Evolutionary conservation across 116 monocot species (phyloP), one percentile per base, ranked within the genome.

Genomic region (Dioscorea cayenensis): DNA sequence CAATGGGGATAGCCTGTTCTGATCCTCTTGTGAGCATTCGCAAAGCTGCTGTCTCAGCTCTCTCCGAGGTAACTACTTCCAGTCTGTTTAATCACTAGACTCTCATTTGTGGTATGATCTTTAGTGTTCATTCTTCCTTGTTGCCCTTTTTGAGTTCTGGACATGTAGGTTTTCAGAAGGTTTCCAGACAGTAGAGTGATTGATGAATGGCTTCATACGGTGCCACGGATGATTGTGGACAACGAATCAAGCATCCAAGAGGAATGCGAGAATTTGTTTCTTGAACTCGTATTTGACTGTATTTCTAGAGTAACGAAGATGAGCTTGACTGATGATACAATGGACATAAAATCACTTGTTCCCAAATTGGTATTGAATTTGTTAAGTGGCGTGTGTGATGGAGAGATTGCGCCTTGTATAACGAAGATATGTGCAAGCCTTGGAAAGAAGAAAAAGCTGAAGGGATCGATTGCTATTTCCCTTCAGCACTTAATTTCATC

Each of bases 381-480:
- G 49, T 66, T 99, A 77, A 76, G 80, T 77, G 89, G 85, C 17
- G 71, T 89, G 43, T 93, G 83, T 72, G 76, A 99, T 71, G 81
- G 80, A 48, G 94, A 99, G 58, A 83, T 94, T 7, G 84, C 79
- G 1, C 86, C 89, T 4, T 83, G 79, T 75, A 76, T 99, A 14
- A 88, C 77, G 71, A 99, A 99, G 69, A 93, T 99, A 72, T 90
- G 93, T 66, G 55, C 80, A 38, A 89, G 84, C 80, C 93, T 99
- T 64, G 99, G 99, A 66, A 99, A 94, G 87, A 99, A 99, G 86
- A 87, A 84, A 72, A 93, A 78, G 55, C 69, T 99, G 28, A 99
- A 85, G 77, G 21, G 68, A 59, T 82, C 76, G 11, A 51, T 91
- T 74, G 89, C 84, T 52, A 76, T 49, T 66, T 80, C 99, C 25